Evolutionary conservation across 2,329 filamentous ascomycete species (phyloP), one percentile per base, ranked within the genome.

Genomic region (Pseudogymnoascus sp.): DNA sequence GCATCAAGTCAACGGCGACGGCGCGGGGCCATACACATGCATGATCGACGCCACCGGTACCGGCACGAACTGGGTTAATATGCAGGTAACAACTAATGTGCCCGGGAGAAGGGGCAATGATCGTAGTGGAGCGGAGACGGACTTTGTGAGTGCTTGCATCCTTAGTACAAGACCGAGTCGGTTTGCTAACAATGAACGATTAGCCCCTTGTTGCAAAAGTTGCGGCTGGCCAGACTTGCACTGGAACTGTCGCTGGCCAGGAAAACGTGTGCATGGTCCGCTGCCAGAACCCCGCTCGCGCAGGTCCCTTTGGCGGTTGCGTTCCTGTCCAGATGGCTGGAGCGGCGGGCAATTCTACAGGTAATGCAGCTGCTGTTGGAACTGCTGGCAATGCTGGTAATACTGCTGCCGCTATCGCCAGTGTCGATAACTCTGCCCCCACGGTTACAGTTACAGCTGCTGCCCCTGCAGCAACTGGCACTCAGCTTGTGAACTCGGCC

Each of bases 1-100:
- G 8, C 85, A 87, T 74, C 84, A 87, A 71, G 83, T 88, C 70
- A 88, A 87, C 73, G 77, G 77, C 37, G 85, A 88, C 65, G 85
- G 85, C 62, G 85, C 81, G 62, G 85, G 85, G 16, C 68, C 68
- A 58, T 67, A 68, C 61, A 80, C 75, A 6, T 86, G 84, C 75
- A 83, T 83, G 77, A 84, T 87, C 70, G 85, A 86, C 68, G 72
- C 76, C 61, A 83, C 84, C 62, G 85, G 76, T 61, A 84, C 83
- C 4, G 84, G 78, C 22, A 69, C 75, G 57, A 70, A 74, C 65
- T 86, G 81, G 78, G 70, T 73, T 20, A 72, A 79, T 63, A 80
- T 84, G 69, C 72, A 78, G 34, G 83, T 87, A 60, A 81, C 79
- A 22, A 74, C 75, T 62, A 79, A 81, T 64, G 76, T 82, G 2